Percentiles rank a stretch among this genome's conserved stretches.
Conservation (phyloP, 148 eudicot species). For the Diospyros kaki region DNA sequence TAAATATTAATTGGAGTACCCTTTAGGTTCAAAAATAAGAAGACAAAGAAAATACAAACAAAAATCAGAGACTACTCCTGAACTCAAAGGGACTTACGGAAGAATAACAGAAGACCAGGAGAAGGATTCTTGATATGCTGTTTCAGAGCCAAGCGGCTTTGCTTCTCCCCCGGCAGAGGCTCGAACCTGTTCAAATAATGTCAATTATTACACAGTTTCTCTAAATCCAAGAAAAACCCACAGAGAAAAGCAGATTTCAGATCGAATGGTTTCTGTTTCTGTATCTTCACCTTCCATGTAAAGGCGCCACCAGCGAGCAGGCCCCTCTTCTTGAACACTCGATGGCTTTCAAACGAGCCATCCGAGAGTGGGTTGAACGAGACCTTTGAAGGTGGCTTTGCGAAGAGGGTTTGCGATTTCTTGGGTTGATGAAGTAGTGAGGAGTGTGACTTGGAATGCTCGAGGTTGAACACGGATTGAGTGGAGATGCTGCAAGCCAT, state of each 20-base stretch:
- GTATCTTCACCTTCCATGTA: slow-evolving; percentile 19
- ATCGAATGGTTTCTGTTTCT: background rate
- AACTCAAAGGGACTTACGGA: slow-evolving; percentile 46
- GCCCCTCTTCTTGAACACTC: slow-evolving; percentile 13
- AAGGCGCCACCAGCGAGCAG: background rate
- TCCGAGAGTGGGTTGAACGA: slow-evolving; percentile 5
- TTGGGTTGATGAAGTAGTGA: slow-evolving; percentile 17
- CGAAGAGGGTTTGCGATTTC: slow-evolving; percentile 20
- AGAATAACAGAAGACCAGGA: slow-evolving; percentile 83
- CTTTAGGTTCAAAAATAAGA: background rate
- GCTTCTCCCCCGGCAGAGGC: slow-evolving; percentile 43
- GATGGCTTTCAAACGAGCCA: background rate
- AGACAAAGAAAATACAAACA: background rate
- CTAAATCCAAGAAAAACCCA: background rate
- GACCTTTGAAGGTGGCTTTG: slow-evolving; percentile 20
- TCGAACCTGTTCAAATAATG: slow-evolving; percentile 18
- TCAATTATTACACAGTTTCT: background rate
- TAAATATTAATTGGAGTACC: background rate
- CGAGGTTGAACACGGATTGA: slow-evolving; percentile 22
- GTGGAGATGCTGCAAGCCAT: slow-evolving; percentile 34
- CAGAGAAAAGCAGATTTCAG: background rate
- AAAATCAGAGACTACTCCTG: background rate
- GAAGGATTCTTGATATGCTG: slow-evolving; percentile 45
- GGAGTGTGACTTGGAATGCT: slow-evolving; percentile 19
- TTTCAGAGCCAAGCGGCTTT: slow-evolving; percentile 25